Evolutionary conservation across 768 basidiomycete species (phyloP), one percentile per base, ranked within the genome.

Genomic region (Lactarius pseudohatsudake): DNA sequence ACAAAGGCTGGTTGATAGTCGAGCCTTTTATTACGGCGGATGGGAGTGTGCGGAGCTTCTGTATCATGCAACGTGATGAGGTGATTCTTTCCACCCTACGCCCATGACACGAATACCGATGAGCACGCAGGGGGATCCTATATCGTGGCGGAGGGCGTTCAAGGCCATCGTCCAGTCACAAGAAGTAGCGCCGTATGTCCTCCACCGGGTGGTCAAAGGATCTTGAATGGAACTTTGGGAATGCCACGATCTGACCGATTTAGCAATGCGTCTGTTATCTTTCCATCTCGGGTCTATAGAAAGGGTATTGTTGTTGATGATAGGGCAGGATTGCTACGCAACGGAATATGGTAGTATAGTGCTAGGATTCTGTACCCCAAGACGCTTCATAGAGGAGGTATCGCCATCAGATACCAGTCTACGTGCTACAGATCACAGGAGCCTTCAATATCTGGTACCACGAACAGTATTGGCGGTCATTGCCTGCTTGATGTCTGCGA

Each of bases 81-180:
- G 90, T 89, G 68, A 57, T 83, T 80, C 6, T 34, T n/a, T 18
- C 65, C 38, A 59, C 59, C 40, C n/a, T 54, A 20, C 30, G 22
- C 20, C 6, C 26, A 36, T 30, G 28, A 13, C 53, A 55, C 26
- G 55, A 20, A 18, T 58, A 53, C n/a, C 28, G 59, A 22, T 36
- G 11, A n/a, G 30, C 30, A 56, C 43, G 11, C 61, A 91, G 88
- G 91, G 91, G 0, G 89, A 85, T 73, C 91, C 90, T 28, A 83
- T 91, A 59, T 88, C 86, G 53, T 92, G 91, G 91, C 79, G 90
- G 47, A 82, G 84, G 73, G 78, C 92, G 43, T 93, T 90, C 88
- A 90, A 86, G 72, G 79, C 78, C 8, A 70, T 90, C 54, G 83
- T 90, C 53, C 71, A 75, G 69, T 84, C 84, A 11, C 75, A 78